These are phyloP conservation scores for Colletotrichum sp. DNA, from an alignment of 2,329 filamentous ascomycete genomes.

Conservation along the genomic window DNA sequence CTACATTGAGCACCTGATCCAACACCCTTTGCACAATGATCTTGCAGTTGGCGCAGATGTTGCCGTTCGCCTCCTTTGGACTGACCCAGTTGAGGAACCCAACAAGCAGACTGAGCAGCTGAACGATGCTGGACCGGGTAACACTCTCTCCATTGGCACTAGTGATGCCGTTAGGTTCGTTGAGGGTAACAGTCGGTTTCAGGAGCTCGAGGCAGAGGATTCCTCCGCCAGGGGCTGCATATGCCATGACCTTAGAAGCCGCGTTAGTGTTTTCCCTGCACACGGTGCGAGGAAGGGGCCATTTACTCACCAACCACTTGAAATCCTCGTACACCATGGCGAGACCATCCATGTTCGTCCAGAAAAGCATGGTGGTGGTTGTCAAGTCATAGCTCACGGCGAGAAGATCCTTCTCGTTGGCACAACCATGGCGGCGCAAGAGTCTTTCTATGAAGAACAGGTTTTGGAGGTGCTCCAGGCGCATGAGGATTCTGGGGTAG, in stretches of 20 bases:
- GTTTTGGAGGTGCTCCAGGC: constrained; percentile 59
- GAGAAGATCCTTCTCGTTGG: constrained; percentile 44
- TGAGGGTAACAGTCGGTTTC: constrained; percentile 31
- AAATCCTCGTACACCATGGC: constrained; percentile 45
- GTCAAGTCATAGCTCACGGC: constrained; percentile 53
- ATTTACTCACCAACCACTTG: constrained; percentile 50
- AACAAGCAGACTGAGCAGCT: constrained; percentile 55
- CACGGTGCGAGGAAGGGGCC: background rate
- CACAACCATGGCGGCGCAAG: constrained; percentile 48
- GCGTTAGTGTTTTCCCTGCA: background rate
- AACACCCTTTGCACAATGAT: constrained; percentile 55
- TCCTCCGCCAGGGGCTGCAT: constrained; percentile 52
- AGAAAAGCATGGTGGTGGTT: constrained; percentile 47
- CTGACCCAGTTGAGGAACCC: constrained; percentile 57
- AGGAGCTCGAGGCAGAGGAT: constrained; percentile 57
- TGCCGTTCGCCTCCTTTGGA: constrained; percentile 50
- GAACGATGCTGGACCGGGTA: constrained; percentile 53
- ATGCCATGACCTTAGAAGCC: constrained; percentile 49
- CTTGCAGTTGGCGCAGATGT: constrained; percentile 49
- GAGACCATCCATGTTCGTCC: constrained; percentile 54
- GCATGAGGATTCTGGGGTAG: constrained; percentile 50
- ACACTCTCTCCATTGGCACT: constrained; percentile 33
- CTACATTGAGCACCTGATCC: constrained; percentile 51
- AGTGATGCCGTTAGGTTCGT: constrained; percentile 27
- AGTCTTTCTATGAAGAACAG: constrained; percentile 64